Percentiles rank a stretch among this genome's conserved stretches.
These are phyloP conservation scores for Cadophora gregata DNA, from an alignment of 2,329 filamentous ascomycete genomes.

Conservation along the genomic window DNA sequence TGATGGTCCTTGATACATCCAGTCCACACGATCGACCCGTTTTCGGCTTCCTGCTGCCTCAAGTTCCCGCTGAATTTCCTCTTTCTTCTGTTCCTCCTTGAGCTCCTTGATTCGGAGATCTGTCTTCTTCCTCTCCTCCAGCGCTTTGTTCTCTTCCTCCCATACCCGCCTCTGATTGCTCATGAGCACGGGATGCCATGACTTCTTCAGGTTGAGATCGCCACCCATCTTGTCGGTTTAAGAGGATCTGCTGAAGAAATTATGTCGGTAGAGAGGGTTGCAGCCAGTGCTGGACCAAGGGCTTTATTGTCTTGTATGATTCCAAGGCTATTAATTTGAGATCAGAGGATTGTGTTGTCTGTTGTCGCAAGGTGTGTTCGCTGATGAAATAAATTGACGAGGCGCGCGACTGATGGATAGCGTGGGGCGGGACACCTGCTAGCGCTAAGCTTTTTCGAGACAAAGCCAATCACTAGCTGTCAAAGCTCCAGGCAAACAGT, in stretches of 20 bases:
- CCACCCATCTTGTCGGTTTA: constrained; percentile 75
- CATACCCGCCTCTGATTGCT: constrained; percentile 91
- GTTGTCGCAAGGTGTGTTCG: background rate
- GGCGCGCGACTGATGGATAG: background rate
- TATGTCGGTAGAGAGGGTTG: background rate
- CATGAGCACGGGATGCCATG: constrained; percentile 90
- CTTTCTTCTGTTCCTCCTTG: constrained; percentile 89
- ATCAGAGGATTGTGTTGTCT: background rate
- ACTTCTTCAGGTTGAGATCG: constrained; percentile 93
- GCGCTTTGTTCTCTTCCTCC: constrained; percentile 88
- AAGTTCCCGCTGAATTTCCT: constrained; percentile 88
- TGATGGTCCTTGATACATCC: constrained; percentile 95
- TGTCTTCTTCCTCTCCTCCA: constrained; percentile 93
- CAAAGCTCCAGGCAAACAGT: constrained; percentile 16
- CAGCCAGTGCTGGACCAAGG: background rate
- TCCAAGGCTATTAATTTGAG: background rate
- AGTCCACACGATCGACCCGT: constrained; percentile 84
- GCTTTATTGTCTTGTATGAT: background rate
- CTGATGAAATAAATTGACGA: constrained; percentile 1
- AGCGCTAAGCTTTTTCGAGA: background rate
- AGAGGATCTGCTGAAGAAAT: background rate
- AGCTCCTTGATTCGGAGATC: constrained; percentile 92
- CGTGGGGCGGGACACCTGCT: background rate
- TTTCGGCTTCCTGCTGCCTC: constrained; percentile 87
- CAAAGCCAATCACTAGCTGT: constrained; percentile 13